These are phyloP conservation scores for Eucalyptus marginata DNA, from an alignment of 345 rosid genomes.

Conservation along the genomic window DNA sequence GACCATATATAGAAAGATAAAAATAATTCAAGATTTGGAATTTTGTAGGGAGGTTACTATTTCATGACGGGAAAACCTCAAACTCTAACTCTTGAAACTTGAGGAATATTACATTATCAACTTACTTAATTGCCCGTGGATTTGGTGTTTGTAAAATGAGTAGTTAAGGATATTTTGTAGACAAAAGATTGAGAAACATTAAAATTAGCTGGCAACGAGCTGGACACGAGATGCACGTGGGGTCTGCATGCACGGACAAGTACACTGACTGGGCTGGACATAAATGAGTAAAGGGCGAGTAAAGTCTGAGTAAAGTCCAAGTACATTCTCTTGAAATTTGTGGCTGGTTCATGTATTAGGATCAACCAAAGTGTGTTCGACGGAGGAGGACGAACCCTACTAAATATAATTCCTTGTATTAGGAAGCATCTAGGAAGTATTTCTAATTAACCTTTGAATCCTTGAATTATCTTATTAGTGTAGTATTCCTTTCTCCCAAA, in stretches of 20 bases:
- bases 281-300: neutral
- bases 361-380: neutral
- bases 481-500: neutral
- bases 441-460: neutral
- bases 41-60: neutral
- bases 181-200: neutral
- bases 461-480: neutral
- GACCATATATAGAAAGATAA: neutral
- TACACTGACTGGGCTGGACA: rapidly evolving
- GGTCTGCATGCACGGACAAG: neutral
- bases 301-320: neutral
- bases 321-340: neutral
- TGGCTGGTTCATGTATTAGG: neutral
- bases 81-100: neutral
- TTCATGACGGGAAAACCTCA: neutral
- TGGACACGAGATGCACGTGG: neutral
- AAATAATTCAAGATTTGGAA: neutral
- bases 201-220: neutral
- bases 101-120: neutral
- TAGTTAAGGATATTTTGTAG: neutral
- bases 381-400: neutral
- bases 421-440: neutral
- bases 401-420: neutral
- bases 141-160: neutral
- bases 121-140: neutral